Base-by-base conservation (phyloP, 495 filamentous ascomycete species). In the Aspergillus sclerotioniger region DNA sequence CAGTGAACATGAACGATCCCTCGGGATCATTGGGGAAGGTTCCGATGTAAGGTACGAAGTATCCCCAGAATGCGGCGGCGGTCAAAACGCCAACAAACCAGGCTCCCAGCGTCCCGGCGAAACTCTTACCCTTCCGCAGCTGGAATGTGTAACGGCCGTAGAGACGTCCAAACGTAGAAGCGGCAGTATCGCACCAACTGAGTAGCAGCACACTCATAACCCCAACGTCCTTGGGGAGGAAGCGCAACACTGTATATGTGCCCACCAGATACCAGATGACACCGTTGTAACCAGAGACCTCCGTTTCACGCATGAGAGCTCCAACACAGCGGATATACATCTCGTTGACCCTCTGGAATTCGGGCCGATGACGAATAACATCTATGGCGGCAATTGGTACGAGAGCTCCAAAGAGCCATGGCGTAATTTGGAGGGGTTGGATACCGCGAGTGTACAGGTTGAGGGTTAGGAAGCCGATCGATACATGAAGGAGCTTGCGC, bases 151-250 rank as follows among this genome's bases (percentile, higher is more conserved):
- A 90, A 51, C 89, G 84, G 35, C 94, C 91, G 68, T 88, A 98
- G 5, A 91, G 72, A 44, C 94, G 82, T 39, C 94, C 94, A 55
- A 98, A 88, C 0, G 94, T 99, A 63, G 87, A 91, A 3, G 94
- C 94, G 39, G 94, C 95, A 6, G 95, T 97, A 67, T 99, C 94
- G 69, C 94, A 99, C 94, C 94, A 99, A 63, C 88, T 92, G 8
- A 99, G 82, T 50, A 99, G 80, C 57, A 98, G 77, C 13, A 96
- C 86, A 20, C 87, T 83, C 78, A 99, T 87, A 8, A 96, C 85
- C 3, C 87, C 91, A n/a, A 98, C 83, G 62, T 99, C 94, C 71
- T 97, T 98, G 25, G 92, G 92, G 69, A 92, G 92, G 71, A 90
- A 92, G 56, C 84, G 80, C 43, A 99, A 81, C 21, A 90, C 92